phyloP scores from a whole-genome alignment of 2,329 filamentous ascomycete species.

The Fusarium brachygibbosum region DNA sequence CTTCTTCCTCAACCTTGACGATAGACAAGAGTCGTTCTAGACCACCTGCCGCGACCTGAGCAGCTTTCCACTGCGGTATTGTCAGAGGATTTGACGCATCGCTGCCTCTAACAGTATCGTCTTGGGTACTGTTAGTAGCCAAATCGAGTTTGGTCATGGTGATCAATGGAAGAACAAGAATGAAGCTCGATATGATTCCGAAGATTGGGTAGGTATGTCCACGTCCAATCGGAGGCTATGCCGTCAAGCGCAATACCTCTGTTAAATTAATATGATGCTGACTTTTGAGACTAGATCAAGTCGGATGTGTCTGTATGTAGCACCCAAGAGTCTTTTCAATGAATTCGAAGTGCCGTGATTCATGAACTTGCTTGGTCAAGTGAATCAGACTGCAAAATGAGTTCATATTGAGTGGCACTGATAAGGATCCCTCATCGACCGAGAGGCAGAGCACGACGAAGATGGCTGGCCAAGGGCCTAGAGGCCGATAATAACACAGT shows the following conservation, averaged over 20 bases:
- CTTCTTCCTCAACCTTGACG: conserved; percentile 36
- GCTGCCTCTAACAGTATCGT: neutral
- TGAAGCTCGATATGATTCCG: too few relatives aligned
- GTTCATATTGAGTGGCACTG: conserved; percentile 27
- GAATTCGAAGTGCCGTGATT: conserved; percentile 6
- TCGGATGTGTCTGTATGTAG: conserved; percentile 12
- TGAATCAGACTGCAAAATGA: conserved; percentile 8
- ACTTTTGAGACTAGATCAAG: neutral
- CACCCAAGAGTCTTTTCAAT: conserved; percentile 11
- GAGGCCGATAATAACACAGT: conserved; percentile 9
- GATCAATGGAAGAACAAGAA: neutral
- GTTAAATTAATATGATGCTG: conserved; percentile 1
- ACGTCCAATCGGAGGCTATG: neutral
- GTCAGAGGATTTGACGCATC: conserved; percentile 25
- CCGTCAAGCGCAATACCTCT: neutral
- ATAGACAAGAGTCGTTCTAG: conserved; percentile 49
- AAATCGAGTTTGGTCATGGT: neutral
- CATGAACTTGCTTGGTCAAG: conserved; percentile 22
- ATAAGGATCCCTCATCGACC: neutral
- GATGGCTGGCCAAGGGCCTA: conserved; percentile 16
- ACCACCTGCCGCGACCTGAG: conserved; percentile 45
- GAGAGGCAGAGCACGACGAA: neutral
- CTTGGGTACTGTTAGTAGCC: neutral
- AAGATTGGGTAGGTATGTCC: neutral
- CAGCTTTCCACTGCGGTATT: conserved; percentile 48